Percentiles rank a stretch among this genome's conserved stretches.
Conservation (phyloP, 2,329 filamentous ascomycete genomes). For the Lecanoromycetidae sp. region DNA sequence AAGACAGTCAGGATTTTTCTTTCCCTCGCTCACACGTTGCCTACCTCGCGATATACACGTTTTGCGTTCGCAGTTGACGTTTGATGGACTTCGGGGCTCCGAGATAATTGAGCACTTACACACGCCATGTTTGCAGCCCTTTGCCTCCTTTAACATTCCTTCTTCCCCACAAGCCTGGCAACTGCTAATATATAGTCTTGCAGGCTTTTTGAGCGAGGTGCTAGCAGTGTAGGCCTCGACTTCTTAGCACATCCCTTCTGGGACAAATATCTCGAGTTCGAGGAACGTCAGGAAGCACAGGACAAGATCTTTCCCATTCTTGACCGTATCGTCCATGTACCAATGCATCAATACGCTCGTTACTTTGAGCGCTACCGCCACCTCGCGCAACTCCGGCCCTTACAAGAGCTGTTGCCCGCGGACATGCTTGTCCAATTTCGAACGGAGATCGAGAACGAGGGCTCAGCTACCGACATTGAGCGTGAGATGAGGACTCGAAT, state of each 20-base stretch:
- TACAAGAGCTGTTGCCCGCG: conserved; percentile 58
- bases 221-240: conserved; percentile 73
- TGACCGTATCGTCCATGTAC: conserved; percentile 70
- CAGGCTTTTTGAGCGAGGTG: conserved; percentile 87
- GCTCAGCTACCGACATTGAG: conserved; percentile 61
- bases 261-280: conserved; percentile 98
- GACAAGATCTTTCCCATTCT: conserved; percentile 80
- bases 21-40: conserved; percentile 28
- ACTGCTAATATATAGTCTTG: conserved; percentile 27
- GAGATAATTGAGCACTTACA: conserved; percentile 20
- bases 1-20: conserved; percentile 40
- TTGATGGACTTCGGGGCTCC: conserved; percentile 29
- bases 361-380: conserved; percentile 87
- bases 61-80: conserved; percentile 20
- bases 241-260: conserved; percentile 93
- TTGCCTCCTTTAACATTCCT: conserved; percentile 24
- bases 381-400: conserved; percentile 58
- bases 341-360: conserved; percentile 87
- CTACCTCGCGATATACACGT: conserved; percentile 21
- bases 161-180: conserved; percentile 22
- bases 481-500: conserved; percentile 68
- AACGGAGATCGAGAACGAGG: conserved; percentile 58
- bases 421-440: conserved; percentile 58
- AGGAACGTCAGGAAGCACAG: conserved; percentile 73
- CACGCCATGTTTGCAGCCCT: conserved; percentile 37